phyloP scores from a whole-genome alignment of 2,329 filamentous ascomycete species.

The Fusarium lateritium region DNA sequence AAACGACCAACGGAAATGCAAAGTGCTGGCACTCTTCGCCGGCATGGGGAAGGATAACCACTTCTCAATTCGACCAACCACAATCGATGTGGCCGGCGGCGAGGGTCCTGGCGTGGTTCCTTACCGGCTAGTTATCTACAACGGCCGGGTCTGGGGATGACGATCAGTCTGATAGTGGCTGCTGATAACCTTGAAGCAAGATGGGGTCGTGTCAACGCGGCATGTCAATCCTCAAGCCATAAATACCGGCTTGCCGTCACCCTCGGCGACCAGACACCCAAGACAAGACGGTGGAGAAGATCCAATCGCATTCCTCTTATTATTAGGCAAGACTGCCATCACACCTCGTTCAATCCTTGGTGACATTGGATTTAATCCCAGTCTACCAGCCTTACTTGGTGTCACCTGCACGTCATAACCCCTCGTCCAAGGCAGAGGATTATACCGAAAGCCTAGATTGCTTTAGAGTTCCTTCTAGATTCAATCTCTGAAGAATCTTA shows the following conservation, averaged over 20 bases:
- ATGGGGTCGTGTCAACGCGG: slow-evolving; percentile 15
- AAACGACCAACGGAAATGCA: slow-evolving; percentile 40
- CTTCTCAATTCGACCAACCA: slow-evolving; percentile 30
- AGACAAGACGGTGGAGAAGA: slow-evolving; percentile 38
- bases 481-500: slow-evolving; percentile 4
- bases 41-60: slow-evolving; percentile 19
- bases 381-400: slow-evolving; percentile 25
- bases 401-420: slow-evolving; percentile 43
- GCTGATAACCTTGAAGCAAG: slow-evolving; percentile 28
- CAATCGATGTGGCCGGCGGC: slow-evolving; percentile 41
- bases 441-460: slow-evolving; percentile 8
- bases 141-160: slow-evolving; percentile 41
- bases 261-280: slow-evolving; percentile 25
- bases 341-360: slow-evolving; percentile 7
- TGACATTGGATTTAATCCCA: slow-evolving; percentile 31
- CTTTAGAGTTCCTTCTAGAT: slow-evolving; percentile 22
- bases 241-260: slow-evolving; percentile 43
- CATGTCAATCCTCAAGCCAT: slow-evolving; percentile 26
- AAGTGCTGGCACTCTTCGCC: slow-evolving; percentile 12
- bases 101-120: slow-evolving; percentile 32
- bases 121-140: slow-evolving; percentile 44
- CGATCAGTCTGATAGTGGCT: slow-evolving; percentile 41
- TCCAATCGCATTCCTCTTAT: slow-evolving; percentile 19
- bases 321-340: slow-evolving; percentile 23
- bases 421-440: slow-evolving; percentile 13